These are phyloP conservation scores for Lepidium sativum DNA, from an alignment of 345 rosid genomes.

Conservation along the genomic window DNA sequence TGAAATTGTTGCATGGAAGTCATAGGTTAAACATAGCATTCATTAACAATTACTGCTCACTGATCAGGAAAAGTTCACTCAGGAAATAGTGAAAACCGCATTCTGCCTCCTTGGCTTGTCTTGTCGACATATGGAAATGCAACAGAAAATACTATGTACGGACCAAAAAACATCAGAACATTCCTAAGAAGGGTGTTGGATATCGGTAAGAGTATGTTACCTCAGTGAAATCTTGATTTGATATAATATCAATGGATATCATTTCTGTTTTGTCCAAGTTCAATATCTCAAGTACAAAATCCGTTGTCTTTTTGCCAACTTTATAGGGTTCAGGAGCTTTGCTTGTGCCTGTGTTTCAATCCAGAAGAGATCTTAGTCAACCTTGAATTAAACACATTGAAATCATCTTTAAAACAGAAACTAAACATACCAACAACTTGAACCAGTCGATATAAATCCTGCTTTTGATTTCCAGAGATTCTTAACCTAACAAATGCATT, in stretches of 20 bases:
- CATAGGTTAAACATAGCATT: slow-evolving; percentile 2
- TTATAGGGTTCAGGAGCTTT: slow-evolving; percentile 72
- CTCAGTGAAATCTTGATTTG: slow-evolving; percentile 99
- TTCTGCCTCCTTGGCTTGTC: background rate
- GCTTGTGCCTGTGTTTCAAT: slow-evolving; percentile 59
- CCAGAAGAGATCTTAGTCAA: slow-evolving; percentile 7
- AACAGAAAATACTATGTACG: background rate
- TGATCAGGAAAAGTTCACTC: background rate
- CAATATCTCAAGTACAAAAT: slow-evolving; percentile 69
- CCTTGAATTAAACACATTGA: background rate
- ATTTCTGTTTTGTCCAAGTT: slow-evolving; percentile 88
- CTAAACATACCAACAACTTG: slow-evolving; percentile 75
- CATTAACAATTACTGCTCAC: background rate
- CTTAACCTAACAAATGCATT: slow-evolving; percentile 90
- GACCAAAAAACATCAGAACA: background rate
- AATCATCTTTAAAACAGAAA: background rate
- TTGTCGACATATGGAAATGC: slow-evolving; percentile 8
- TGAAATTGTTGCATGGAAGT: slow-evolving; percentile 25
- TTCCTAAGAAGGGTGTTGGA: background rate
- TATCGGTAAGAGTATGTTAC: slow-evolving; percentile 32
- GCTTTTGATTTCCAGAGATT: slow-evolving; percentile 93
- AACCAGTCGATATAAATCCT: slow-evolving; percentile 92
- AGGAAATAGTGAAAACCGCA: slow-evolving; percentile 1
- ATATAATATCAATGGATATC: slow-evolving; percentile 77
- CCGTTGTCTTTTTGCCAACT: slow-evolving; percentile 81